Percentiles rank a stretch among this genome's conserved stretches.
phyloP scores from a whole-genome alignment of 352 stramenopile genomes.

The Phytophthora pinifolia region DNA sequence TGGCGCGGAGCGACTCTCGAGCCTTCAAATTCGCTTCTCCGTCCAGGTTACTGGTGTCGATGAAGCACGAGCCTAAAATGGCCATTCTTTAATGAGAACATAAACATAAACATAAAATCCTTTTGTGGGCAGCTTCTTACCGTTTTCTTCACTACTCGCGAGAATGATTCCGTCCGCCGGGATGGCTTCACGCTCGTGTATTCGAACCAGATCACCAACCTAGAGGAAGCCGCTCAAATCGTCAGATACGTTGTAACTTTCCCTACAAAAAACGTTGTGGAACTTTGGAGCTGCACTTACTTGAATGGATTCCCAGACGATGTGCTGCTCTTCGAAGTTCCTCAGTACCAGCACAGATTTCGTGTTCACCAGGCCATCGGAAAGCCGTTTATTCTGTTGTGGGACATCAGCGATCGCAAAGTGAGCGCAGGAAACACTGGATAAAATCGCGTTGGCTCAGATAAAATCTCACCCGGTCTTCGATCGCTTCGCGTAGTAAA shows the following conservation, averaged over 20 bases:
- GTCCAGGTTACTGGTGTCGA: slow-evolving; percentile 84
- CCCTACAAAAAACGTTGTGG: too few species aligned
- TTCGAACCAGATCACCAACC: slow-evolving; percentile 85
- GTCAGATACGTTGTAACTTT: too few species aligned
- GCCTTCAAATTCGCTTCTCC: slow-evolving; percentile 80
- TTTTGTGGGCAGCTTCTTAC: slow-evolving; percentile 12
- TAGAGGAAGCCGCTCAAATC: slow-evolving; percentile 8
- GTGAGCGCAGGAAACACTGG: slow-evolving; percentile 23
- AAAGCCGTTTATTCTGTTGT: slow-evolving; percentile 45
- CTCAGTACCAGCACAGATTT: slow-evolving; percentile 57
- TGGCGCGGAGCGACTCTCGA: slow-evolving; percentile 49
- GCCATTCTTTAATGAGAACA: too few species aligned
- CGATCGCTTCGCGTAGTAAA: slow-evolving; percentile 74
- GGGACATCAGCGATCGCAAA: slow-evolving; percentile 12
- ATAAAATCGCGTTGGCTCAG: slow-evolving; percentile 6
- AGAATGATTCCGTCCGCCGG: slow-evolving; percentile 93
- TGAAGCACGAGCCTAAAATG: slow-evolving; percentile 69
- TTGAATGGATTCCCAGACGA: slow-evolving; percentile 78
- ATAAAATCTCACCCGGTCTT: slow-evolving; percentile 59
- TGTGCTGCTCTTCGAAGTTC: slow-evolving; percentile 56
- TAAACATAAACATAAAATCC: too few species aligned
- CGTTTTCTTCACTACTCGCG: slow-evolving; percentile 78
- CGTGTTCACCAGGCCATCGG: slow-evolving; percentile 63
- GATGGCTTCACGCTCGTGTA: slow-evolving; percentile 86
- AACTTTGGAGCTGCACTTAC: slow-evolving; percentile 16